Conservation (phyloP, 192 early-diverging fungal genomes). For the Chytriomyces hyalinus region DNA sequence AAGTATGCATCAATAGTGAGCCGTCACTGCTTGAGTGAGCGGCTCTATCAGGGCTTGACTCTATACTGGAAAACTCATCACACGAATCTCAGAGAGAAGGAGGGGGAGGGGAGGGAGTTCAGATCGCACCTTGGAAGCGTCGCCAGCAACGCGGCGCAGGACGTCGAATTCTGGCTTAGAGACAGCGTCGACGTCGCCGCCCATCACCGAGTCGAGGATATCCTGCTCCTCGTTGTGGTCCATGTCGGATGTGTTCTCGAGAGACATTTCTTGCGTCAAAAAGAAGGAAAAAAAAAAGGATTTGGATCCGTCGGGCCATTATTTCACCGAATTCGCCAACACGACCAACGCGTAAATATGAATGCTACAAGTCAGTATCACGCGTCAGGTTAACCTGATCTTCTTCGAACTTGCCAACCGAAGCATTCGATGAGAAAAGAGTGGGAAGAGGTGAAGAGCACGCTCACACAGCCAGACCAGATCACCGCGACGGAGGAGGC, state of each 20-base stretch:
- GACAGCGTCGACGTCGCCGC: not conserved
- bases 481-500: not conserved
- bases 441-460: not conserved
- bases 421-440: not conserved
- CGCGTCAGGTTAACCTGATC: too few species aligned
- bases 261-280: not conserved
- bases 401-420: too few species aligned
- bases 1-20: constrained; percentile 33
- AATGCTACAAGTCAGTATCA: too few species aligned
- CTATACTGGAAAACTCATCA: constrained; percentile 48
- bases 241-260: not conserved
- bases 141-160: constrained; percentile 8
- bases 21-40: constrained; percentile 7
- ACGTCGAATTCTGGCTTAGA: constrained; percentile 25
- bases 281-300: not conserved
- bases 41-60: constrained; percentile 49
- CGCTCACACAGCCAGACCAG: not conserved
- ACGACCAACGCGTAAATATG: too few species aligned
- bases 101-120: too few species aligned
- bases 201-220: constrained; percentile 25
- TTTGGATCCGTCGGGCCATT: constrained; percentile 4
- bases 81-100: not conserved
- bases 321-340: not conserved
- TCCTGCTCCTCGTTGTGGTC: constrained; percentile 26
- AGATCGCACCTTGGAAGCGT: constrained; percentile 15